Evolutionary conservation across 805 yeast genomes (phyloP), one percentile per base, ranked within the genome.

Genomic region (Myxozyma neotropica): DNA sequence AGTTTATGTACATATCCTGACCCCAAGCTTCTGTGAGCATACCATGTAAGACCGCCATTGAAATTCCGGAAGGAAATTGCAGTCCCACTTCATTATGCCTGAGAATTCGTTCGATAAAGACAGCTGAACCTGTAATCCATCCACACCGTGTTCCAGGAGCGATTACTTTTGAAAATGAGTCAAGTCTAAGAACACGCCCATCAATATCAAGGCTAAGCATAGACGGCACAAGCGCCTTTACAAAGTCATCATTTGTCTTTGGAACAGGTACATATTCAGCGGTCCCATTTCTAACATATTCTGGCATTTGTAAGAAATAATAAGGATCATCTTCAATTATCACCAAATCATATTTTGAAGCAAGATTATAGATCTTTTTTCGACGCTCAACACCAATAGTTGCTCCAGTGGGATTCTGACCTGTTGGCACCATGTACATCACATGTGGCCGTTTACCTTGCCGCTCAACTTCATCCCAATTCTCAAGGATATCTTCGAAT

Each of bases 371-470:
- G 67, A 94, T 81, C 57, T 80, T 83, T 63, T 76, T 73, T 77
- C 97, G 88, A 78, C 98, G 85, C 70, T 89, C 92, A 27, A 70
- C 75, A 36, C 87, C 78, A 69, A 94, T 78, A 24, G 90, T 88
- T 2, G 96, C 85, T 39, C 99, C 99, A 19, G 97, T 92, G 65
- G 99, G 99, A 81, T 93, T 93, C 78, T 94, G 98, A 64, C 99
- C 99, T 7, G 98, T 94, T 66, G 94, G 87, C 69, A 93, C 89
- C 42, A 94, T 85, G 82, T 94, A 94, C 68, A 93, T 79, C 61
- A 93, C 77, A 74, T 87, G 90, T 67, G 98, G 98, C 74, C 84
- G 84, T 59, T 83, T 81, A 6, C 74, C 75, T 39, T 74, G 78
- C 15, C 61, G 57, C n/a, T 29, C 55, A 3, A n/a, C 24, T 27